phyloP scores from a whole-genome alignment of 805 yeast species.

The Candida pseudofarinosa region DNA sequence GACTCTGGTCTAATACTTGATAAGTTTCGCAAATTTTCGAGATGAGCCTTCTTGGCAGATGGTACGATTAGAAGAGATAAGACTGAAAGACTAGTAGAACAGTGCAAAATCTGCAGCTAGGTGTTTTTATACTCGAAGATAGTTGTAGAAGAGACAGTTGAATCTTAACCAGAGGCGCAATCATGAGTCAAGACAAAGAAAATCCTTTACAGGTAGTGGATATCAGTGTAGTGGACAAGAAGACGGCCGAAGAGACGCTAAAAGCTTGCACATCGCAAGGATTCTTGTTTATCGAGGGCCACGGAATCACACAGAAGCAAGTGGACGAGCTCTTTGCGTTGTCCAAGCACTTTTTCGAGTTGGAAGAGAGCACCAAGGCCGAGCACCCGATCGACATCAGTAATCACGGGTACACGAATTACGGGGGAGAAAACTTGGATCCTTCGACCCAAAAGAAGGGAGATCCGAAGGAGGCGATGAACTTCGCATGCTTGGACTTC shows the following conservation, averaged over 20 bases:
- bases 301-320: conserved; percentile 54
- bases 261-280: conserved; percentile 63
- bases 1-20: background rate
- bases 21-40: background rate
- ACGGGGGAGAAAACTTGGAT: conserved; percentile 50
- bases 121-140: too few relatives aligned
- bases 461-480: conserved; percentile 69
- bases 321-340: conserved; percentile 48
- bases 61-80: background rate
- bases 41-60: background rate
- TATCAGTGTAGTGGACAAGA: conserved; percentile 39
- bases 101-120: too few relatives aligned
- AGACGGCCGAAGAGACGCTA: conserved; percentile 49
- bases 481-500: conserved; percentile 55
- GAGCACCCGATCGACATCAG: conserved; percentile 47
- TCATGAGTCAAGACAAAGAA: background rate
- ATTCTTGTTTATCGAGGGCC: conserved; percentile 64
- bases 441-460: conserved; percentile 37
- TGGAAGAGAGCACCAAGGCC: conserved; percentile 49
- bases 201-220: conserved; percentile 59
- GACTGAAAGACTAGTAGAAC: too few relatives aligned
- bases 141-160: too few relatives aligned
- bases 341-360: conserved; percentile 47
- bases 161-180: too few relatives aligned
- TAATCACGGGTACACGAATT: conserved; percentile 59